A percentile compares a stretch with the other conserved stretches of the same genome.
Conservation (phyloP, 2,329 filamentous ascomycete genomes). For the Colletotrichum sidae region DNA sequence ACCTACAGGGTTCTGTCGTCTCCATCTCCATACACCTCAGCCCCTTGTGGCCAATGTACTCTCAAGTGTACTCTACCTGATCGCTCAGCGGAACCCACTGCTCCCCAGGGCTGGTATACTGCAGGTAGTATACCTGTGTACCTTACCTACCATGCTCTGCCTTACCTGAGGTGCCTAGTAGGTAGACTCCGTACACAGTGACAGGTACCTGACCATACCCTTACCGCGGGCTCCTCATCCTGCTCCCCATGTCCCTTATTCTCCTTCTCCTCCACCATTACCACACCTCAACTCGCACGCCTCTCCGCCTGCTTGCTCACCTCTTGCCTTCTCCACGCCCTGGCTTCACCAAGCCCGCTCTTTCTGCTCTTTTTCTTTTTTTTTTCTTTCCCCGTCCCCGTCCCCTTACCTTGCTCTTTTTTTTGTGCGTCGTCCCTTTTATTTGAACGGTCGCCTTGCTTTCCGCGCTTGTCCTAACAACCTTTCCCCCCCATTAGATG, state of each 20-base stretch:
- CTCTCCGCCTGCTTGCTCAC: conserved; percentile 1
- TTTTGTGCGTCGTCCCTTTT: conserved; percentile 34
- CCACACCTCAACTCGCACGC: conserved; percentile 26
- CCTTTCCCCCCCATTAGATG: conserved; percentile 35
- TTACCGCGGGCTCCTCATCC: conserved; percentile 15
- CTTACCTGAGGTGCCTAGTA: too few species aligned
- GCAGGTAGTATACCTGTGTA: neutral
- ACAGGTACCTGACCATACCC: conserved; percentile 16
- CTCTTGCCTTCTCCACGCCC: conserved; percentile 34
- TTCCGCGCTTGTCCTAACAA: conserved; percentile 22
- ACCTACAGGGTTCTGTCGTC: conserved; percentile 32
- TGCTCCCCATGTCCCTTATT: conserved; percentile 34
- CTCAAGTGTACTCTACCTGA: conserved; percentile 16
- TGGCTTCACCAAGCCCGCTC: conserved; percentile 37
- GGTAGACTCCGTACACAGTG: too few species aligned
- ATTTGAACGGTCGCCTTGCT: conserved; percentile 36
- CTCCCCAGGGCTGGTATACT: too few species aligned
- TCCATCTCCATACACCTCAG: conserved; percentile 32
- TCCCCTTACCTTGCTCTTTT: conserved; percentile 30
- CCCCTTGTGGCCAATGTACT: conserved; percentile 35
- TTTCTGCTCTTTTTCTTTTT: conserved; percentile 32
- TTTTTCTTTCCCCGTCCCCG: conserved; percentile 33
- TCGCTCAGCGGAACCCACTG: too few species aligned
- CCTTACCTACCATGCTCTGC: neutral
- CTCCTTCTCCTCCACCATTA: conserved; percentile 32